Evolutionary conservation across 108 stramenopile species (phyloP), one percentile per base, ranked within the genome.

Genomic region (Asterionellopsis glacialis): DNA sequence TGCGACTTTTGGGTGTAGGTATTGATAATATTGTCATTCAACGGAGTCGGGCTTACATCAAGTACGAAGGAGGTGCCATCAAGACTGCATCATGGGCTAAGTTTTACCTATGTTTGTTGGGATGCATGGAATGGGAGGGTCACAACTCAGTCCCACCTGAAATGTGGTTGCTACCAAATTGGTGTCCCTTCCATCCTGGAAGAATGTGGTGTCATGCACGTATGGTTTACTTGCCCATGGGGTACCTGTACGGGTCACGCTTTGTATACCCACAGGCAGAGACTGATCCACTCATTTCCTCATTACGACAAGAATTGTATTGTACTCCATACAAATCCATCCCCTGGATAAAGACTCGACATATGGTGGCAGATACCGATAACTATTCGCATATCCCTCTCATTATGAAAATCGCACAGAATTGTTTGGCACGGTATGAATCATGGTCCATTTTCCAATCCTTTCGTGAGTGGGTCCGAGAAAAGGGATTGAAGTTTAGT

Each of bases 221-320:
- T 22, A 99, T 99, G 98, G 98, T 99, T 18, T 98, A 97, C 67
- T 69, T 99, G 12, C 97, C 98, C 26, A 97, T 97, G 97, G 84
- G 92, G 41, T 95, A 95, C 62, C 65, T 99, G 18, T 99, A 95
- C 60, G 84, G 95, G 48, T 66, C 76, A 19, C 75, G 93, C 25
- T 95, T 76, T 43, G 74, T 81, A 49, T 92, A 90, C 64, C 55
- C 66, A 18, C 52, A 85, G 27, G 95, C 90, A 22, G 82, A 86
- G 40, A 67, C 70, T 19, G 95, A 94, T 77, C 79, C 81, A 13
- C 55, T 87, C 43, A 77, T 95, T 62, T 26, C 42, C 22, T 74
- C 74, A 41, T 72, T 99, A 44, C 72, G 94, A 45, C 49, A 74
- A 48, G 87, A 87, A 52, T 65, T 97, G 5, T 97, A 95, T 68